These are phyloP conservation scores for Houttuynia cordata DNA, from an alignment of 164 flowering plant genomes.

Conservation along the genomic window DNA sequence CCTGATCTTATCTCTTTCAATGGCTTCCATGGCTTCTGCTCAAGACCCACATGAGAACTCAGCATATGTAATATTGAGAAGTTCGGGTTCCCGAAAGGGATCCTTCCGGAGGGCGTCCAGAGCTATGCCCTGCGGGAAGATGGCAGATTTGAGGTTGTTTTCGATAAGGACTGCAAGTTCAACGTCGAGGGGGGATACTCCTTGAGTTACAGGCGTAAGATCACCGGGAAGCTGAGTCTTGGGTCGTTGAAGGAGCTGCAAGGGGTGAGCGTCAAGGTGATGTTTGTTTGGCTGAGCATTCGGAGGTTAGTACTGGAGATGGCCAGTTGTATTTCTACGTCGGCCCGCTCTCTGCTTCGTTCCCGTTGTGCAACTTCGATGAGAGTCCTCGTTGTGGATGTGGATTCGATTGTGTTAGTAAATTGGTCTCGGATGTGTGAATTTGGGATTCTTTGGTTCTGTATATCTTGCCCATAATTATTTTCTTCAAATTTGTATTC, in stretches of 20 bases:
- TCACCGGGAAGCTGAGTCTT: constrained; percentile 11
- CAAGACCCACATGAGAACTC: not conserved
- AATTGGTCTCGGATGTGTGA: constrained; percentile 1
- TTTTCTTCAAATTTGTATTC: no score
- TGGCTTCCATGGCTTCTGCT: not conserved
- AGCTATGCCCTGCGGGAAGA: constrained; percentile 16
- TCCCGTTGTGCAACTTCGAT: constrained; percentile 18
- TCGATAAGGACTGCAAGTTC: constrained; percentile 16
- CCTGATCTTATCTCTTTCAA: not conserved
- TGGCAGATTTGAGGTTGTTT: constrained; percentile 16
- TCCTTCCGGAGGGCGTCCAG: constrained; percentile 21
- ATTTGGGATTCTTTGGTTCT: not conserved
- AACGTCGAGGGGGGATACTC: constrained; percentile 16
- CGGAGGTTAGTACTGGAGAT: constrained; percentile 10
- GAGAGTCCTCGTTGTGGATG: constrained; percentile 15
- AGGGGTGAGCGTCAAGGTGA: constrained; percentile 21
- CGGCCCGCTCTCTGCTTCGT: constrained; percentile 18
- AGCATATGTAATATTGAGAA: constrained; percentile 24
- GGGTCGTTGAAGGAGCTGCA: constrained; percentile 20
- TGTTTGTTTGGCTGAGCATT: constrained; percentile 19
- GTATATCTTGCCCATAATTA: no score
- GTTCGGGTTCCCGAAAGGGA: constrained; percentile 24
- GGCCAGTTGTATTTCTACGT: constrained; percentile 14
- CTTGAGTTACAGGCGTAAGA: constrained; percentile 14
- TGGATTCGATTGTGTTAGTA: not conserved